Conservation (phyloP, 495 filamentous ascomycete genomes). For the Trichoderma virens region DNA sequence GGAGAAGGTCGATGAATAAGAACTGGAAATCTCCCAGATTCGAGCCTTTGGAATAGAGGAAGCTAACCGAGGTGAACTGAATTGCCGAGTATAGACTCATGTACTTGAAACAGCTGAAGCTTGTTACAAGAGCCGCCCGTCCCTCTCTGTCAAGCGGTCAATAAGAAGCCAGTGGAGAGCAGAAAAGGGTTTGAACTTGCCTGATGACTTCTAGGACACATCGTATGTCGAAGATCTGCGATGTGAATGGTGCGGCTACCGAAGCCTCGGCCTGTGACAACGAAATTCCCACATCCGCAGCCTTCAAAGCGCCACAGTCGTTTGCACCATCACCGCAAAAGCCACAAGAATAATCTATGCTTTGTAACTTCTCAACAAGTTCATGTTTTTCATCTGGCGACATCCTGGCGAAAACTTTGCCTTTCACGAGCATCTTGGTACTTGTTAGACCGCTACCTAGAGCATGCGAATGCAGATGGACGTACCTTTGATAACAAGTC, state of each 20-base stretch:
- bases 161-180: neutral
- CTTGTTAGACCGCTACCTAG: conserved; percentile 16
- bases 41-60: conserved; percentile 89
- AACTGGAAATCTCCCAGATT: conserved; percentile 96
- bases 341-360: conserved; percentile 88
- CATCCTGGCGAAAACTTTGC: conserved; percentile 97
- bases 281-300: conserved; percentile 97
- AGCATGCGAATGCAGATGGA: conserved; percentile 1
- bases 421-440: conserved; percentile 71
- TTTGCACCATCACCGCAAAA: conserved; percentile 99
- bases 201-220: conserved; percentile 92
- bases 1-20: conserved; percentile 83
- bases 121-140: conserved; percentile 87
- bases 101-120: conserved; percentile 99
- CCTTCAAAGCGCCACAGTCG: conserved; percentile 95
- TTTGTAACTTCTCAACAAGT: conserved; percentile 92
- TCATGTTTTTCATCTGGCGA: conserved; percentile 99
- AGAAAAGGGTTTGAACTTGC: conserved; percentile 24
- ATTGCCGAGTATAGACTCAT: conserved; percentile 99
- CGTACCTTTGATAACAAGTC: conserved; percentile 61
- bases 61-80: conserved; percentile 98
- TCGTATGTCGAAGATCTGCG: conserved; percentile 88
- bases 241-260: conserved; percentile 95
- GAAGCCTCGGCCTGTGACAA: conserved; percentile 97
- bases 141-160: conserved; percentile 57